Conservation (phyloP, 345 rosid species). For the Reutealis trisperma region DNA sequence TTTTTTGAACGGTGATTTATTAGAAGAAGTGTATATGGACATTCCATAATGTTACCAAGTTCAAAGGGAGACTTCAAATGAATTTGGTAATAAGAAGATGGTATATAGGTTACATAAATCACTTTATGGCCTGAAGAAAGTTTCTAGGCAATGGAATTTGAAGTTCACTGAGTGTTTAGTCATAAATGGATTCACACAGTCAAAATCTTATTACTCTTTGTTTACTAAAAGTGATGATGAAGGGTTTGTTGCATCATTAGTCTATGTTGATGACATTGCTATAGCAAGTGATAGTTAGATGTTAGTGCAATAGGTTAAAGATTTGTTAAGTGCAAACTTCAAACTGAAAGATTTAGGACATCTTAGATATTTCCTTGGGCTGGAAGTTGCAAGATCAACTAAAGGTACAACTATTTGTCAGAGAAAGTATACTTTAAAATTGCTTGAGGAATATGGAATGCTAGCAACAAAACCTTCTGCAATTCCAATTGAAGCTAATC, state of each 20-base stretch:
- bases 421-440: background rate
- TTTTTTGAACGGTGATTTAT: background rate
- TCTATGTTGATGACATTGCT: background rate
- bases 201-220: too few relatives aligned
- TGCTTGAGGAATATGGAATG: background rate
- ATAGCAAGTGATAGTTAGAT: background rate
- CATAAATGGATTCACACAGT: too few relatives aligned
- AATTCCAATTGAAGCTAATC: background rate
- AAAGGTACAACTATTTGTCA: background rate
- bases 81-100: background rate
- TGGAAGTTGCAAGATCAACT: background rate
- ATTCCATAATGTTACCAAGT: background rate
- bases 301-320: too few relatives aligned
- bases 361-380: background rate
- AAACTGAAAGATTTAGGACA: background rate
- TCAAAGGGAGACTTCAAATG: background rate
- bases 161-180: too few relatives aligned
- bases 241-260: too few relatives aligned
- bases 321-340: background rate
- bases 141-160: too few relatives aligned
- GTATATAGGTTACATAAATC: background rate
- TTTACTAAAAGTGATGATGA: too few relatives aligned
- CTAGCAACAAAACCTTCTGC: background rate
- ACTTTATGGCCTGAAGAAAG: background rate
- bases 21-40: background rate